Conservation (phyloP, 1,284 basidiomycete species). For the Trametes versicolor region DNA sequence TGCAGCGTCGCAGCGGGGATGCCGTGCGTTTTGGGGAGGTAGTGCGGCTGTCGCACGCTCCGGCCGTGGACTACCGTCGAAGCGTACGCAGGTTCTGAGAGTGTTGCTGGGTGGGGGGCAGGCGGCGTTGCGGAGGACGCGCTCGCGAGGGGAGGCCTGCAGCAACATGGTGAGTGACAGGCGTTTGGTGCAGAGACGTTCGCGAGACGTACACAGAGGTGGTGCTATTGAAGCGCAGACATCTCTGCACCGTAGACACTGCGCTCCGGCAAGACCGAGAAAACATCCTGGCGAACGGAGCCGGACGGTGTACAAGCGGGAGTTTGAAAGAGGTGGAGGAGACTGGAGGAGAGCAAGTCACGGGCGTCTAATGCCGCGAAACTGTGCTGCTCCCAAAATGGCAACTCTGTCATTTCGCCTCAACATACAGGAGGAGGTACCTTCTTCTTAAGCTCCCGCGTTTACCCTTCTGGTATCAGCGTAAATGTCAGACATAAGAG, state of each 20-base stretch:
- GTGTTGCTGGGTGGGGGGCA: not conserved
- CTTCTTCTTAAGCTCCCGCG: no score
- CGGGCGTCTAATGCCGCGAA: constrained; percentile 7
- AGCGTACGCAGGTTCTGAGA: constrained; percentile 36
- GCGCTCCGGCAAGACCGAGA: constrained; percentile 21
- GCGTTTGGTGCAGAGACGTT: not conserved
- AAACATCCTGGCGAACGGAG: constrained; percentile 21
- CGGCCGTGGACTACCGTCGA: constrained; percentile 68
- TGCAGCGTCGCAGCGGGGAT: constrained; percentile 89
- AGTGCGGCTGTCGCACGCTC: constrained; percentile 58
- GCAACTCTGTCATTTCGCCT: constrained; percentile 15
- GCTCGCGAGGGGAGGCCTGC: constrained; percentile 16
- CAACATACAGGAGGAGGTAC: no score
- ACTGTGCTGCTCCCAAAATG: constrained; percentile 21
- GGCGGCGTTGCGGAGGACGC: constrained; percentile 11
- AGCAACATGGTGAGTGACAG: not conserved
- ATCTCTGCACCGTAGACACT: constrained; percentile 15
- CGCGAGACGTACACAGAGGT: constrained; percentile 19
- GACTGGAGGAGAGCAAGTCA: not conserved
- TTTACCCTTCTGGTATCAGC: no score
- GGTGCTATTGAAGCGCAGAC: constrained; percentile 27
- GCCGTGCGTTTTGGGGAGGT: constrained; percentile 71
- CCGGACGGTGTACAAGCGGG: not conserved
- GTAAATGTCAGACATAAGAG: no score
- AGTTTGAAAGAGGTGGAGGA: no score